These are phyloP conservation scores for Pseudopyricularia cyperi DNA, from an alignment of 2,329 filamentous ascomycete genomes.

Conservation along the genomic window DNA sequence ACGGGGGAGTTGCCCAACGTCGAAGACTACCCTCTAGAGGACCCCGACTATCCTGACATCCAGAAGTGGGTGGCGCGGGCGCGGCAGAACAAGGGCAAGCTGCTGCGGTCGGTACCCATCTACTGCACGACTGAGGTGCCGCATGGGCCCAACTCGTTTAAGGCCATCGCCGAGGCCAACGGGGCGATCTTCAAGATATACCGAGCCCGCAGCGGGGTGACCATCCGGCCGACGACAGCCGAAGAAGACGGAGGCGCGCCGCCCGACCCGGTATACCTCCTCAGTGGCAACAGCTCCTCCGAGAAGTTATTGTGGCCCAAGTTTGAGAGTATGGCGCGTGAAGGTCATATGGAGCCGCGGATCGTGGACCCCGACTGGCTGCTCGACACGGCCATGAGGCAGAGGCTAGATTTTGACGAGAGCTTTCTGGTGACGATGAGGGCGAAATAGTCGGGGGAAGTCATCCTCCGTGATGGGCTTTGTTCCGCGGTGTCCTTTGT, in stretches of 20 bases:
- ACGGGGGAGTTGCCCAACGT: slow-evolving; percentile 51
- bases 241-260: slow-evolving; percentile 48
- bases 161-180: slow-evolving; percentile 76
- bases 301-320: slow-evolving; percentile 67
- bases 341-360: slow-evolving; percentile 65
- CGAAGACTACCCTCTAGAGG: slow-evolving; percentile 54
- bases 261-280: slow-evolving; percentile 67
- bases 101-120: slow-evolving; percentile 64
- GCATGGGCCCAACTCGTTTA: slow-evolving; percentile 75
- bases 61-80: slow-evolving; percentile 57
- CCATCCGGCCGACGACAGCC: slow-evolving; percentile 47
- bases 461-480: neutral
- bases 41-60: slow-evolving; percentile 48
- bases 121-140: slow-evolving; percentile 74
- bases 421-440: slow-evolving; percentile 33
- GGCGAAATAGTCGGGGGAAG: neutral
- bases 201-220: slow-evolving; percentile 56
- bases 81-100: slow-evolving; percentile 59
- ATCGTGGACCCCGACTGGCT: slow-evolving; percentile 85
- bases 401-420: slow-evolving; percentile 58
- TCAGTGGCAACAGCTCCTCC: slow-evolving; percentile 53
- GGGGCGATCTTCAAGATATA: slow-evolving; percentile 73
- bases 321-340: slow-evolving; percentile 67
- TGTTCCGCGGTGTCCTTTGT: neutral
- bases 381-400: slow-evolving; percentile 77